phyloP scores from a whole-genome alignment of 768 basidiomycete genomes.

The Rubroboletus pulcherrimus region DNA sequence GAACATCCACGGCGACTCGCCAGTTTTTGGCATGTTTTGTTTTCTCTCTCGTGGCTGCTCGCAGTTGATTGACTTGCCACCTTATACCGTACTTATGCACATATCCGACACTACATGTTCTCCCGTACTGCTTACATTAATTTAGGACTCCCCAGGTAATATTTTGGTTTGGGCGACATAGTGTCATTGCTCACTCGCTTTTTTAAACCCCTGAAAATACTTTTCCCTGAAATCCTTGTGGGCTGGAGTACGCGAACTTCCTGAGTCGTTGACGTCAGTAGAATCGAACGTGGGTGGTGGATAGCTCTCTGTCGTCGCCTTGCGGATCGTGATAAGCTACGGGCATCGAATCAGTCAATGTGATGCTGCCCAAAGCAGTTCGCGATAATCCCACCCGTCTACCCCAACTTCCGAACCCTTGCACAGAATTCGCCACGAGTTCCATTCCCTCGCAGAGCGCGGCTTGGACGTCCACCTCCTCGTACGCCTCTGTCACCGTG shows the following conservation, averaged over 20 bases:
- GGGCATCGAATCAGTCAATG: background rate
- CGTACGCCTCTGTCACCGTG: conserved; percentile 87
- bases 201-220: conserved; percentile 81
- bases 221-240: conserved; percentile 88
- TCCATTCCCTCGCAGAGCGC: conserved; percentile 87
- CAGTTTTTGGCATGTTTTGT: background rate
- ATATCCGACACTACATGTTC: background rate
- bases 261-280: conserved; percentile 4
- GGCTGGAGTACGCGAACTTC: conserved; percentile 60
- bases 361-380: background rate
- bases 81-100: background rate
- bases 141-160: background rate
- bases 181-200: conserved; percentile 21
- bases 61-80: background rate
- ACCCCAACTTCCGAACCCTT: conserved; percentile 95
- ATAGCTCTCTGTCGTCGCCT: conserved; percentile 45
- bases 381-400: conserved; percentile 60
- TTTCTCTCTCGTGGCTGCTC: background rate
- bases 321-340: conserved; percentile 89
- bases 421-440: conserved; percentile 81
- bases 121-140: background rate
- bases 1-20: background rate
- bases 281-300: conserved; percentile 54
- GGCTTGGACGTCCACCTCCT: conserved; percentile 76
- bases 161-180: background rate